Base-by-base conservation (phyloP, 2,329 filamentous ascomycete species). In the Raffaelea ambrosiae region DNA sequence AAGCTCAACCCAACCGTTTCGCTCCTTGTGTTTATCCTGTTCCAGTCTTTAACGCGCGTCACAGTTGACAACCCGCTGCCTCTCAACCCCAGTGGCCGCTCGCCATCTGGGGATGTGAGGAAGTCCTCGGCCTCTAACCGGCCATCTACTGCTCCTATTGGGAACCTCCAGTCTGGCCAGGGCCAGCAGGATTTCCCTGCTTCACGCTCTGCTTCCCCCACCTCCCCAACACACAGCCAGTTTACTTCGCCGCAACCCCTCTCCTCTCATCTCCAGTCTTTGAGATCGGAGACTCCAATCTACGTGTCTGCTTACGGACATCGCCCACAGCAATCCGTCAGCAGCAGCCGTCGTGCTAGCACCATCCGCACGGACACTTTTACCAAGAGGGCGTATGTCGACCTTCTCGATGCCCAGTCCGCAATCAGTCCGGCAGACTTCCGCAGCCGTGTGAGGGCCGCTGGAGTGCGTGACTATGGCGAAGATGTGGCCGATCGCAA, bases 401-500 rank as follows among this genome's bases (percentile, higher is more conserved):
- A 82, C 52, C 59, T 83, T 1, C 64, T 82, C 3, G 79, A 82
- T 53, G 78, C 77, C 0, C 73, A 77, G 50, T 74, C 74, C 1
- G 71, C 67, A 22, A 64, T 81, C 36, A 70, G 60, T 23, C 68
- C 70, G 0, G 62, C 66, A 2, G 67, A 76, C 50, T 79, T 79
- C 53, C 63, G 64, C 43, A 63, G 65, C 10, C 67, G 76, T 16
- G 55, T 79, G 3, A 60, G 69, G 47, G 76, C 77, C 1, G 58
- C 73, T 1, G 77, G 77, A 2, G 64, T 66, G 0, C 67, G 70
- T 40, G 71, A 76, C 44, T 82, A 79, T 54, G 79, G 74, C n/a
- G 81, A 84, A 58, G 79, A 83, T 57, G 77, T 83, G 2, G 79
- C 78, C 2, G 77, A 82, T 53, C 69, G 81, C 31, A 84, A 84